Evolutionary conservation across 2,329 filamentous ascomycete species (phyloP).

Genomic region (Aureobasidium pullulans): DNA sequence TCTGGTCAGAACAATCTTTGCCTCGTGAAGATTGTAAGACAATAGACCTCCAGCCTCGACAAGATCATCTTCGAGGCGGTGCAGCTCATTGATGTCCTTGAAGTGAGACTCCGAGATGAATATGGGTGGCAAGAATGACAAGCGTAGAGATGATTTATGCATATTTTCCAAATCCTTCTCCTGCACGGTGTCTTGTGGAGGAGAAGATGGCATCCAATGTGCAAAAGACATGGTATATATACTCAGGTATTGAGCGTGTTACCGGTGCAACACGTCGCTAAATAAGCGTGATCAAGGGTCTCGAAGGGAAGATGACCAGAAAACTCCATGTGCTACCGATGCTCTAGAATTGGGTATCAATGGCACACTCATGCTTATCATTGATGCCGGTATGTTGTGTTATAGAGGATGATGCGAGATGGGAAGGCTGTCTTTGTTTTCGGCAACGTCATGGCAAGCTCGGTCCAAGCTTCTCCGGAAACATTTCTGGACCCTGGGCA

Average conservation of each 20-base stretch:
- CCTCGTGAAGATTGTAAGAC: constrained; percentile 65
- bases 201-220: constrained; percentile 8
- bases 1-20: constrained; percentile 66
- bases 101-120: constrained; percentile 69
- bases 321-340: background rate
- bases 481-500: background rate
- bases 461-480: constrained; percentile 2
- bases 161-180: background rate
- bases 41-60: constrained; percentile 47
- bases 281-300: background rate
- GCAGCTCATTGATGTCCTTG: constrained; percentile 49
- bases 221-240: background rate
- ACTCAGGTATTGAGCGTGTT: background rate
- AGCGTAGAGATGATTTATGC: constrained; percentile 25
- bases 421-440: background rate
- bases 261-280: background rate
- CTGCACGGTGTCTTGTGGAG: background rate
- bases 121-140: constrained; percentile 52
- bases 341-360: background rate
- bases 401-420: background rate
- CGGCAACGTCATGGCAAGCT: background rate
- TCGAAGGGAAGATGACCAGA: background rate
- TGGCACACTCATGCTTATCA: background rate
- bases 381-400: background rate
- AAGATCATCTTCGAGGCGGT: constrained; percentile 58